Conservation (phyloP, 306 rosid species). For the Begonia fuchsioides region DNA sequence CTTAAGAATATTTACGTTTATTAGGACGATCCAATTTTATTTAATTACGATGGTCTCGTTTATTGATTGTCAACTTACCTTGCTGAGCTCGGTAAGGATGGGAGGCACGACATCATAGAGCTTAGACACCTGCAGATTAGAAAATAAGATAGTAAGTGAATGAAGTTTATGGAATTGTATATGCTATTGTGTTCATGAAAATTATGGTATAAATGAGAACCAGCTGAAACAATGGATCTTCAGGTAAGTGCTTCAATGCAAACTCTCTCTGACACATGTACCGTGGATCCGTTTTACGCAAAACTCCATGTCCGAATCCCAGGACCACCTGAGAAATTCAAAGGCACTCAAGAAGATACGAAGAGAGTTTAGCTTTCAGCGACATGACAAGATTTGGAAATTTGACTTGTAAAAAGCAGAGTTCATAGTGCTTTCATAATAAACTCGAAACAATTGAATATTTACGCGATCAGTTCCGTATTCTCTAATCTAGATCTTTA, state of each 20-base stretch:
- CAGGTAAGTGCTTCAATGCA: conserved; percentile 91
- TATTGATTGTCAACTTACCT: conserved; percentile 29
- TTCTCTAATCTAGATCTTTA: no score
- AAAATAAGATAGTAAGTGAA: conserved; percentile 6
- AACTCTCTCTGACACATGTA: conserved; percentile 94
- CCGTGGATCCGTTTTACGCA: conserved; percentile 95
- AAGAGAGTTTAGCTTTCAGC: no score
- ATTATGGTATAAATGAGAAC: conserved; percentile 29
- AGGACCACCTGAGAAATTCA: conserved; percentile 55
- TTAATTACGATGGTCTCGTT: no score
- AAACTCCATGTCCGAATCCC: conserved; percentile 94
- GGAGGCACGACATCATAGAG: conserved; percentile 1
- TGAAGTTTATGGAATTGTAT: conserved; percentile 3
- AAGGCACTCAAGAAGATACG: no score
- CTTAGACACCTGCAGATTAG: conserved; percentile 39
- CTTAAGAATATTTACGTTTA: no score
- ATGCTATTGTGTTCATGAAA: neutral
- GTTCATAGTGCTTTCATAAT: no score
- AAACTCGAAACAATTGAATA: no score
- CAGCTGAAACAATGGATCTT: conserved; percentile 89
- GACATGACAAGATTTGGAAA: no score
- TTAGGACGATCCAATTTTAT: no score
- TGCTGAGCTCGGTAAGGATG: conserved; percentile 45
- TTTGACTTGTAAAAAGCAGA: no score
- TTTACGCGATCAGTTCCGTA: no score